phyloP scores from a whole-genome alignment of 108 stramenopile genomes.

The Nitzschia sp. region DNA sequence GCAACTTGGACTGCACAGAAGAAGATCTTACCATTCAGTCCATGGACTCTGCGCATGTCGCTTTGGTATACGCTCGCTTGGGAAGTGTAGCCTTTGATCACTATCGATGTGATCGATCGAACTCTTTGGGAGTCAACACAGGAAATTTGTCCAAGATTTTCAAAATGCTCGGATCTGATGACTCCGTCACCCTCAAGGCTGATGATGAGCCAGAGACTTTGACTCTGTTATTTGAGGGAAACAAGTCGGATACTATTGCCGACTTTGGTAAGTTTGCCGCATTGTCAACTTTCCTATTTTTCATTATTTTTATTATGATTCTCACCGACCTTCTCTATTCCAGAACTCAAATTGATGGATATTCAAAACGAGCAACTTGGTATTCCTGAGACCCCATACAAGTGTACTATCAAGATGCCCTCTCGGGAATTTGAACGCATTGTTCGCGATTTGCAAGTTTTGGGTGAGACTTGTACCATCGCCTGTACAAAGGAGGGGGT shows the following conservation, averaged over 20 bases:
- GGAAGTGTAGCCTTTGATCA: constrained; percentile 87
- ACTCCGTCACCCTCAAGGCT: constrained; percentile 94
- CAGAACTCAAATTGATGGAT: constrained; percentile 98
- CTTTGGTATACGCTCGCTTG: constrained; percentile 87
- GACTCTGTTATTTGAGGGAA: constrained; percentile 91
- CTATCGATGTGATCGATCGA: constrained; percentile 93
- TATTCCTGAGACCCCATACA: constrained; percentile 99
- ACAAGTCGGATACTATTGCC: constrained; percentile 78
- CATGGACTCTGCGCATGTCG: constrained; percentile 99
- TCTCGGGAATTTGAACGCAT: constrained; percentile 96
- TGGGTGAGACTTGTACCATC: constrained; percentile 98
- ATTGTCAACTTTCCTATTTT: not conserved
- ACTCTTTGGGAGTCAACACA: constrained; percentile 92
- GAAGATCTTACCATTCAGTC: constrained; percentile 95
- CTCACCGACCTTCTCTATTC: not conserved
- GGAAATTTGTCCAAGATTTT: constrained; percentile 96
- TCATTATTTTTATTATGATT: not conserved
- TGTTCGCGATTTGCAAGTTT: constrained; percentile 93
- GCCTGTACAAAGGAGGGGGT: constrained; percentile 93
- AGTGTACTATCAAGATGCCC: constrained; percentile 94
- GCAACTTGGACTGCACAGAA: constrained; percentile 87
- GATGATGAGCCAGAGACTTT: constrained; percentile 90
- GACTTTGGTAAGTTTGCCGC: constrained; percentile 86
- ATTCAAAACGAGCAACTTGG: constrained; percentile 97
- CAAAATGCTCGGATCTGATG: constrained; percentile 96